Evolutionary conservation across 73 alveolate species (phyloP).

Genomic region (Strombidium stylifer): DNA sequence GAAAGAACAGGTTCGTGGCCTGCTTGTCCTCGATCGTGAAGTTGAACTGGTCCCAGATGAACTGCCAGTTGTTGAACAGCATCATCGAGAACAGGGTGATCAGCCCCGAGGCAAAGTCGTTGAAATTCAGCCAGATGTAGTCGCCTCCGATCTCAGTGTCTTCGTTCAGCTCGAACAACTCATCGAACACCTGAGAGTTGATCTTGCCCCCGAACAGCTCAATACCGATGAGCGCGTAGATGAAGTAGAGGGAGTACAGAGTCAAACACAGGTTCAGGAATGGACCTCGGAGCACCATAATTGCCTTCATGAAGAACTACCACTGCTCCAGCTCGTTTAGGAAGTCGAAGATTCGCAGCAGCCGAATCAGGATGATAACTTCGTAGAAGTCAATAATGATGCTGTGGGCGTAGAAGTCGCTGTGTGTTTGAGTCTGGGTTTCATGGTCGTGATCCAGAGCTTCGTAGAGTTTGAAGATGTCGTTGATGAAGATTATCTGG

Average conservation of each 20-base stretch:
- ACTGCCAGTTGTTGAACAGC: not conserved
- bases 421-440: no score
- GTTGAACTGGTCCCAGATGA: not conserved
- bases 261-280: not conserved
- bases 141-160: not conserved
- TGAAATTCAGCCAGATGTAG: not conserved
- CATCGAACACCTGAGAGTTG: no score
- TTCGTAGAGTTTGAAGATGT: no score
- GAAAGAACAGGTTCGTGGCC: no score
- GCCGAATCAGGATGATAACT: conserved; percentile 1
- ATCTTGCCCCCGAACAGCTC: conserved; percentile 41
- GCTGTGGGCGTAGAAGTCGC: no score
- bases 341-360: not conserved
- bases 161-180: no score
- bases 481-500: no score
- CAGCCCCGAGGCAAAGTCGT: not conserved
- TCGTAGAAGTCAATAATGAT: no score
- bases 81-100: not conserved
- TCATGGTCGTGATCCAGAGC: no score
- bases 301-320: not conserved
- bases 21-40: no score
- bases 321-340: not conserved
- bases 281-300: conserved; percentile 1
- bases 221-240: conserved; percentile 40
- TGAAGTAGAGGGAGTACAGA: conserved; percentile 28